phyloP scores from a whole-genome alignment of 306 rosid genomes.

The Gillenia trifoliata region DNA sequence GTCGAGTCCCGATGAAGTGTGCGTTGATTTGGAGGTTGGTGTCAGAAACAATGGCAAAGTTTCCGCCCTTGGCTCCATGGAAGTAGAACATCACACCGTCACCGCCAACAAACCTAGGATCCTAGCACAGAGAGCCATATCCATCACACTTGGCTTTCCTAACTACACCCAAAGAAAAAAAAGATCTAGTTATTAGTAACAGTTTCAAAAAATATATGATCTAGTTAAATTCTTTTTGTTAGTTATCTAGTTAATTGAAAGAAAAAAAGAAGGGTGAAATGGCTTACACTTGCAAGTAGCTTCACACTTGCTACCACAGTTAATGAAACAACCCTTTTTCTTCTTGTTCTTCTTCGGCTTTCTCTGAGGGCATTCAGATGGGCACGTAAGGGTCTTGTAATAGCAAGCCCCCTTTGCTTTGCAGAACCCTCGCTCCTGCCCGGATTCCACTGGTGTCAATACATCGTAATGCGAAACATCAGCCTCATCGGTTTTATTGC shows the following conservation, averaged over 20 bases:
- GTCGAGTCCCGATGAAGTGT: conserved; percentile 66
- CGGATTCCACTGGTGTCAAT: conserved; percentile 28
- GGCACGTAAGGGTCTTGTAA: conserved; percentile 45
- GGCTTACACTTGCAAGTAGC: conserved; percentile 73
- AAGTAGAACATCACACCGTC: conserved; percentile 87
- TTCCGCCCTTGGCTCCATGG: conserved; percentile 69
- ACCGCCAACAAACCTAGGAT: conserved; percentile 78
- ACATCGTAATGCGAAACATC: conserved; percentile 22
- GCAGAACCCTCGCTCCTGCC: conserved; percentile 58
- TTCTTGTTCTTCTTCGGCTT: conserved; percentile 80
- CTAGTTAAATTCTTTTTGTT: neutral
- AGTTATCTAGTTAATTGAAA: neutral
- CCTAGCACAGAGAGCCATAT: conserved; percentile 70
- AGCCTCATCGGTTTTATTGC: conserved; percentile 13
- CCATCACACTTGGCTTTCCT: conserved; percentile 71
- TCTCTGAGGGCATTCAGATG: conserved; percentile 43
- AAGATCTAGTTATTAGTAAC: neutral
- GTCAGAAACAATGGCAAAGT: conserved; percentile 65
- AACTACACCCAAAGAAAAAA: conserved; percentile 27
- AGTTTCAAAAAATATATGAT: neutral
- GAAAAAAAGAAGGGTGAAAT: neutral
- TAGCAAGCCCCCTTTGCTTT: conserved; percentile 33
- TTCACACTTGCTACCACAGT: conserved; percentile 74
- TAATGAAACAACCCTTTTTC: conserved; percentile 55
- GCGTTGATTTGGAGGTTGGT: conserved; percentile 65